Base-by-base conservation (phyloP, 2,329 filamentous ascomycete species). In the Spiromastix sp. region DNA sequence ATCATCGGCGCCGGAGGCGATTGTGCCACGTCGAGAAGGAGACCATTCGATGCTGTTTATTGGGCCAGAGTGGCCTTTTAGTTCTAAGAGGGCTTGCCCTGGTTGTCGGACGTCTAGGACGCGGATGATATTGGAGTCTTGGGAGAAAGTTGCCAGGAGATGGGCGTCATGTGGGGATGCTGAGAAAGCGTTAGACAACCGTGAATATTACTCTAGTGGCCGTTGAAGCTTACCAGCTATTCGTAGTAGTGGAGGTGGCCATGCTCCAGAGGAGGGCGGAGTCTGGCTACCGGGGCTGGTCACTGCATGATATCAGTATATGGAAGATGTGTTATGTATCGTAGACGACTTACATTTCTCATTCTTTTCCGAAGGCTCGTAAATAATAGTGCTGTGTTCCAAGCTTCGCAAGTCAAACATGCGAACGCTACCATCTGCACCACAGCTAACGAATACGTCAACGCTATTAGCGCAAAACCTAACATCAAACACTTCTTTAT, bases 401-500 rank as follows among this genome's bases (percentile, higher is more conserved):
- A 98, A 66, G 58, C 89, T 96, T 53, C 91, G 77, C 42, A 98
- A 68, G 60, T 98, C 91, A 61, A 98, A 98, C 91, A 98, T 98
- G 49, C 91, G 78, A 17, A 98, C 91, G 57, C 89, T 96, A 25
- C 91, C 91, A 56, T 98, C 91, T 37, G 93, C 89, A 34, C 91
- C 91, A 57, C 91, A 98, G 58, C 85, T 94, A 20, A 96, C 91
- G 57, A 98, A 98, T 2, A 96, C 87, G 52, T 98, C 91, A n/a
- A 94, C 85, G 49, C 86, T 95, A 48, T 93, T 91, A 32, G 91
- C 91, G 63, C 91, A 98, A 63, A 98, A 98, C 13, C 91, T 79
- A 31, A 98, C 91, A 56, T 98, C 91, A 52, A 94, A 98, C 4
- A 98, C 91, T 61, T 98, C 91, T 61, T 96, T 96, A 64, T 98